phyloP scores from a whole-genome alignment of 31 red algal genomes.

The Asparagopsis taxiformis region DNA sequence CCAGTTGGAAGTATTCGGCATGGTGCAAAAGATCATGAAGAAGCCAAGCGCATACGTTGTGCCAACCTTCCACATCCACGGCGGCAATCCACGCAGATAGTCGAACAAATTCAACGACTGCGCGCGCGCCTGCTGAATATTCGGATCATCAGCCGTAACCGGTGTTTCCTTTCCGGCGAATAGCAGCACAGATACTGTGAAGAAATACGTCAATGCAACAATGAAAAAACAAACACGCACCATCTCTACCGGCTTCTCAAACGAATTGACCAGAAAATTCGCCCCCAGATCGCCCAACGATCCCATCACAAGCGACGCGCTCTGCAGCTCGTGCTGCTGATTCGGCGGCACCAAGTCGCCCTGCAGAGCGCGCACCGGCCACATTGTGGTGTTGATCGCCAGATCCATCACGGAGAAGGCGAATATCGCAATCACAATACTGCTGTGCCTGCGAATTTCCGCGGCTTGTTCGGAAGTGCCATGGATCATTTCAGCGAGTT shows the following conservation, averaged over 20 bases:
- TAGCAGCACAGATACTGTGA: conserved; percentile 24
- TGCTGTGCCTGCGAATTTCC: not conserved
- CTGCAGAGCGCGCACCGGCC: conserved; percentile 76
- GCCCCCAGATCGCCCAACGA: conserved; percentile 60
- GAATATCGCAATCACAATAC: conserved; percentile 36
- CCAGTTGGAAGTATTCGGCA: conserved; percentile 67
- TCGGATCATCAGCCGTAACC: conserved; percentile 9
- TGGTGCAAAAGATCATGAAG: conserved; percentile 57
- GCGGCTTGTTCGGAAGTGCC: not conserved
- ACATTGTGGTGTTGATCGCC: conserved; percentile 73
- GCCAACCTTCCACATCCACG: conserved; percentile 46
- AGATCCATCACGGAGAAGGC: conserved; percentile 75
- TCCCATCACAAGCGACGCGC: conserved; percentile 48
- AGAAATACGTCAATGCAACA: conserved; percentile 19
- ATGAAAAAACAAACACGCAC: conserved; percentile 41
- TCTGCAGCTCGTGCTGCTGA: conserved; percentile 68
- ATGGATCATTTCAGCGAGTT: conserved; percentile 16
- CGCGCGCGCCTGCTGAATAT: not conserved
- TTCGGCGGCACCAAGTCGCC: conserved; percentile 58
- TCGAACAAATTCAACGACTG: conserved; percentile 22
- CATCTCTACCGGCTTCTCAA: conserved; percentile 36
- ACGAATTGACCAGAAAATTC: conserved; percentile 32
- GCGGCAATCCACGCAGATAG: conserved; percentile 28
- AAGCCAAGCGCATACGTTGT: conserved; percentile 45
- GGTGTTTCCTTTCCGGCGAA: conserved; percentile 24